Conservation (phyloP, 1,139 yeast genomes). For the Nakaseomyces bracarensis region DNA sequence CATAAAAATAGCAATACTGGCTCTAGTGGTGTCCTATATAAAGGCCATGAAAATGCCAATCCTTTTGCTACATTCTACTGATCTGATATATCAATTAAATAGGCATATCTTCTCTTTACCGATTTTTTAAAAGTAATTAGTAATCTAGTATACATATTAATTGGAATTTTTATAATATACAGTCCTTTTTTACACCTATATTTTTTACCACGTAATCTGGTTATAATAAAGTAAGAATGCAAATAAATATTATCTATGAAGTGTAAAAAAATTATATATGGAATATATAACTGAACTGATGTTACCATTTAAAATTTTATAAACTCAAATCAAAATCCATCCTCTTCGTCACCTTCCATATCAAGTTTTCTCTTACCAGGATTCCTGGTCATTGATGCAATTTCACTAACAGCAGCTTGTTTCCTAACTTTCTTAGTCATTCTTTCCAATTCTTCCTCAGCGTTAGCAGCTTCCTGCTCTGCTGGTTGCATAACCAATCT, state of each 20-base stretch:
- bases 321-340: slow-evolving; percentile 7
- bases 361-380: slow-evolving; percentile 75
- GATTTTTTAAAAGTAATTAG: background rate
- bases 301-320: slow-evolving; percentile 26
- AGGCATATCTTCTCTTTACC: background rate
- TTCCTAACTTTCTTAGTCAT: slow-evolving; percentile 80
- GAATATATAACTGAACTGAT: background rate
- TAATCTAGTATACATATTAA: background rate
- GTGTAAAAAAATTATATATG: background rate
- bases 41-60: slow-evolving; percentile 33
- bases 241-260: background rate
- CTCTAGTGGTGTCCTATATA: slow-evolving; percentile 35
- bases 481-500: slow-evolving; percentile 94
- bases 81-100: no score
- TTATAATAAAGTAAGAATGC: background rate
- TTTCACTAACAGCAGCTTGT: slow-evolving; percentile 70
- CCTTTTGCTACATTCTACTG: slow-evolving; percentile 38
- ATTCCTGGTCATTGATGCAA: slow-evolving; percentile 55
- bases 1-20: slow-evolving; percentile 57
- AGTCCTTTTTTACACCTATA: no score
- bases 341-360: slow-evolving; percentile 37
- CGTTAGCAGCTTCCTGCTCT: slow-evolving; percentile 68
- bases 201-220: no score
- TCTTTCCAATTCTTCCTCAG: slow-evolving; percentile 81
- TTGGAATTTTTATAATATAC: no score